Percentiles rank a stretch among this genome's conserved stretches.
Evolutionary conservation across 2,329 filamentous ascomycete species (phyloP).

Genomic region (Mycosphaerella arachidis): DNA sequence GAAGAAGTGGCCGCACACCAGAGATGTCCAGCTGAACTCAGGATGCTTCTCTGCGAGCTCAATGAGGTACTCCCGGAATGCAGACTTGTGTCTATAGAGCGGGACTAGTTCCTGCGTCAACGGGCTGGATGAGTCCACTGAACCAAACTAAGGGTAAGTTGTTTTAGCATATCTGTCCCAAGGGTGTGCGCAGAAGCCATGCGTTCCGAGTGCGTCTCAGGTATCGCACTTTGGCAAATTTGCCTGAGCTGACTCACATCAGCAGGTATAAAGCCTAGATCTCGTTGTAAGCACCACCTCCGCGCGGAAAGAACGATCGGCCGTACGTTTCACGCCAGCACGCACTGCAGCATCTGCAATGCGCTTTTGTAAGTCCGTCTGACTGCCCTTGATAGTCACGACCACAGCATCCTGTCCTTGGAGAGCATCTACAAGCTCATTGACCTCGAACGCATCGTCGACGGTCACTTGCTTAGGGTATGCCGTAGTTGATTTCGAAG

Average conservation of each 20-base stretch:
- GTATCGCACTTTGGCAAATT: too few species aligned
- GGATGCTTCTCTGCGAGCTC: conserved; percentile 32
- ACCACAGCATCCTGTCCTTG: conserved; percentile 56
- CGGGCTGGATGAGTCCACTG: conserved; percentile 37
- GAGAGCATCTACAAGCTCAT: conserved; percentile 50
- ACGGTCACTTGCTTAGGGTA: conserved; percentile 33
- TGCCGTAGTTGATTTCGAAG: conserved; percentile 41
- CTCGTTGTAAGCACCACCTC: not conserved
- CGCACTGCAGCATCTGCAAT: conserved; percentile 57
- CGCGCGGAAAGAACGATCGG: not conserved
- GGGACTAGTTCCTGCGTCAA: conserved; percentile 42
- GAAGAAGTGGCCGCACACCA: conserved; percentile 58
- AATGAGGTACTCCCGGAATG: conserved; percentile 51
- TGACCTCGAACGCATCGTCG: conserved; percentile 46
- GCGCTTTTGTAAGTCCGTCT: conserved; percentile 43
- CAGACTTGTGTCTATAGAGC: conserved; percentile 49
- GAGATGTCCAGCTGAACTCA: conserved; percentile 55
- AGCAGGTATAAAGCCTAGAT: conserved; percentile 50
- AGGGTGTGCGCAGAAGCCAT: too few species aligned
- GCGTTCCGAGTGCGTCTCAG: too few species aligned
- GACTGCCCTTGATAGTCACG: conserved; percentile 41
- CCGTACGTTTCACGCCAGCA: conserved; percentile 52
- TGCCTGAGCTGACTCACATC: conserved; percentile 35
- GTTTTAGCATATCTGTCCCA: too few species aligned
- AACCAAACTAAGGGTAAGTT: conserved; percentile 37